Percentiles rank a stretch among this genome's conserved stretches.
phyloP scores from a whole-genome alignment of 768 basidiomycete species.

The Tulasnella calospora region DNA sequence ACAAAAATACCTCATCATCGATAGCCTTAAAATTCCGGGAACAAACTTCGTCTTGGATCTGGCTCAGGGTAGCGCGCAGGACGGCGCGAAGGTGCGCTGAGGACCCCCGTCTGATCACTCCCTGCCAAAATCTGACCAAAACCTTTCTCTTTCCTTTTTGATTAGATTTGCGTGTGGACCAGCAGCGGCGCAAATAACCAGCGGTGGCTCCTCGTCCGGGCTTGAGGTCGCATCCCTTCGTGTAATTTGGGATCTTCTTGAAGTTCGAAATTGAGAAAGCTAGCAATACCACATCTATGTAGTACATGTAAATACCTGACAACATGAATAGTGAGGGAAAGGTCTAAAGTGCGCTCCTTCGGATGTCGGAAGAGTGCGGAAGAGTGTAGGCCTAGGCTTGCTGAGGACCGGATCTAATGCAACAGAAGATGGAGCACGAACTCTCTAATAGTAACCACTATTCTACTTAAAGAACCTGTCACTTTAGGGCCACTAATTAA shows the following conservation, averaged over 20 bases:
- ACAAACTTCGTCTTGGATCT: neutral
- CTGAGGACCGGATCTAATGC: too few species aligned
- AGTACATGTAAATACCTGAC: neutral
- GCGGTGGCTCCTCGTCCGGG: constrained; percentile 3
- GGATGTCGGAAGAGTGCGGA: neutral
- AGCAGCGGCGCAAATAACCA: neutral
- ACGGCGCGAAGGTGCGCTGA: constrained; percentile 4
- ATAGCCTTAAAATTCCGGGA: neutral
- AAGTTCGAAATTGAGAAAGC: neutral
- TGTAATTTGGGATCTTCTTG: neutral
- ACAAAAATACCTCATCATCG: neutral
- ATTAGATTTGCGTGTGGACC: constrained; percentile 9
- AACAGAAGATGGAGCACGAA: too few species aligned
- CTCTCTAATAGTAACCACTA: too few species aligned
- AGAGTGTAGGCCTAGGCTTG: too few species aligned
- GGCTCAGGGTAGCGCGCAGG: neutral
- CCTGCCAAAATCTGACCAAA: neutral
- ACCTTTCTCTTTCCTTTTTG: neutral
- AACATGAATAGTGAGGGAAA: neutral
- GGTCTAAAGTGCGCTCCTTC: neutral
- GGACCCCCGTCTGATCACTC: neutral
- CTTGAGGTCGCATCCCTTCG: constrained; percentile 1
- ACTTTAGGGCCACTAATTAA: too few species aligned
- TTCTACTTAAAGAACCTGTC: too few species aligned
- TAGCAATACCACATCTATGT: neutral